Conservation (phyloP, 73 alveolate species). For the Tetrahymena borealis region DNA sequence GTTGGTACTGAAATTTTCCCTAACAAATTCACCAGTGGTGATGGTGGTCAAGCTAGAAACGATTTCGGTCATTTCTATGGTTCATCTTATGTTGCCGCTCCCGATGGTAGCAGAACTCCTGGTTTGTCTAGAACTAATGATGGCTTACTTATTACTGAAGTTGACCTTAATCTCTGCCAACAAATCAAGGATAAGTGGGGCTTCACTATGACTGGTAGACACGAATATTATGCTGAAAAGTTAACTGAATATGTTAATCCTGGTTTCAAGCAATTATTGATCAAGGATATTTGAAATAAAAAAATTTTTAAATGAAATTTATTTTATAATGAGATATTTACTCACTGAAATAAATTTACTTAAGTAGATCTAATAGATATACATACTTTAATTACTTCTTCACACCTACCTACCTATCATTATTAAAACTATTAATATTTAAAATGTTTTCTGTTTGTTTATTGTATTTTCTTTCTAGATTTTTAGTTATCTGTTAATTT, state of each 20-base stretch:
- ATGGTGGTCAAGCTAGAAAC: constrained; percentile 40
- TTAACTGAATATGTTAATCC: constrained; percentile 38
- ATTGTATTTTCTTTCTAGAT: no score
- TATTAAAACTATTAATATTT: no score
- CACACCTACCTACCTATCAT: no score
- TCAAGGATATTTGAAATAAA: not conserved
- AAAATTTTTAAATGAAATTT: not conserved
- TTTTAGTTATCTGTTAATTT: no score
- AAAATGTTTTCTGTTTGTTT: no score
- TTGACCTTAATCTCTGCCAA: constrained; percentile 52
- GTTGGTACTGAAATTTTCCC: constrained; percentile 54
- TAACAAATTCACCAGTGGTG: constrained; percentile 50
- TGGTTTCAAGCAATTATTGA: constrained; percentile 39
- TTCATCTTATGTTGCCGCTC: constrained; percentile 54
- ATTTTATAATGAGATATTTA: not conserved
- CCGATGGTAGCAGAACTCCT: constrained; percentile 56
- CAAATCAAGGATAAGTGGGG: constrained; percentile 52
- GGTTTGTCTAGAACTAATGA: constrained; percentile 55
- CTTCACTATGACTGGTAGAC: constrained; percentile 54
- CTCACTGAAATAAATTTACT: not conserved
- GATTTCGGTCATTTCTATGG: constrained; percentile 57
- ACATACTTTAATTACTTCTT: no score
- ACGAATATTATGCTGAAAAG: constrained; percentile 27
- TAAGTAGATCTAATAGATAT: no score
- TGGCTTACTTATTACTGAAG: constrained; percentile 49